A percentile compares a stretch with the other conserved stretches of the same genome.
Conservation (phyloP, 2,329 filamentous ascomycete species). For the Trichoderma citrinoviride region DNA sequence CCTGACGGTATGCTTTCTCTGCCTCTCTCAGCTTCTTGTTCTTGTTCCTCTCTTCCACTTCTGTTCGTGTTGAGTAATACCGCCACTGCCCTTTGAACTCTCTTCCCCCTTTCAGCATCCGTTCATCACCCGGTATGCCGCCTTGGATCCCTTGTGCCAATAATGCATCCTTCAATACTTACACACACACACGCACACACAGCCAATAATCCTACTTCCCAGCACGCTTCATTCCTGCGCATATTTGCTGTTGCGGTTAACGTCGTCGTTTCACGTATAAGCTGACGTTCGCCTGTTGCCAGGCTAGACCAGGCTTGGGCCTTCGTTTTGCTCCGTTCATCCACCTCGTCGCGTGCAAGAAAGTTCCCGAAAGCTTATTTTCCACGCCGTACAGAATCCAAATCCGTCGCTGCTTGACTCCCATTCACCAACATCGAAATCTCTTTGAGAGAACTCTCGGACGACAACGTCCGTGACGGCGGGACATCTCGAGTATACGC, state of each 20-base stretch:
- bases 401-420: neutral
- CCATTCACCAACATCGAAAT: neutral
- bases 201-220: neutral
- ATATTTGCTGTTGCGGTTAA: neutral
- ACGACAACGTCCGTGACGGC: neutral
- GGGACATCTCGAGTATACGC: neutral
- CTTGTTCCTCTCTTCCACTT: neutral
- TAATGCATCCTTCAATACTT: conserved; percentile 8
- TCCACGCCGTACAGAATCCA: neutral
- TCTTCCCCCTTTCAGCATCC: neutral
- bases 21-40: neutral
- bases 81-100: neutral
- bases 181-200: neutral
- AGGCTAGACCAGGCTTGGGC: conserved; percentile 15
- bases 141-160: neutral
- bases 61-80: neutral
- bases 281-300: neutral
- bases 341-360: neutral
- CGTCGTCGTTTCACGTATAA: conserved; percentile 1
- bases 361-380: neutral
- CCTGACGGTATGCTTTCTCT: conserved; percentile 16
- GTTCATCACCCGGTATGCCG: neutral
- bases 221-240: neutral
- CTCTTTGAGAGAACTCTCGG: neutral
- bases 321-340: neutral